phyloP scores from a whole-genome alignment of 2,329 filamentous ascomycete genomes.

The Neobulgaria alba region DNA sequence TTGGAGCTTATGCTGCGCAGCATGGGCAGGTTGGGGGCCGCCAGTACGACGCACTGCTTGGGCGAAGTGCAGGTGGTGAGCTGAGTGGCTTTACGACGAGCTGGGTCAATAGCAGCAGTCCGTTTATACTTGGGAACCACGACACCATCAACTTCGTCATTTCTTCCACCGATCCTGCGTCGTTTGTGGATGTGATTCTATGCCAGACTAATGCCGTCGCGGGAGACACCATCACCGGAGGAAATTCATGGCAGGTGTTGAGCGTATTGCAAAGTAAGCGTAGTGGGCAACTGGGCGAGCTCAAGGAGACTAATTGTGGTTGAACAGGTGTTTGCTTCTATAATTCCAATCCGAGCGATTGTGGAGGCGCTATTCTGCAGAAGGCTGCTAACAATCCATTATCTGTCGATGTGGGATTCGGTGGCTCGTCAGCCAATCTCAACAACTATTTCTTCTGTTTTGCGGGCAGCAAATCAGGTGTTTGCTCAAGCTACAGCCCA shows the following conservation, averaged over 20 bases:
- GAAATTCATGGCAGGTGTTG: constrained; percentile 3
- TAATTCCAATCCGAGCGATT: no score
- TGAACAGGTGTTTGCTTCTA: no score
- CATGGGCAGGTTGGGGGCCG: no score
- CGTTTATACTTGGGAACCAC: not conserved
- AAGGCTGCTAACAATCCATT: no score
- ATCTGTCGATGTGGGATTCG: not conserved
- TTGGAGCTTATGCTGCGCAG: no score
- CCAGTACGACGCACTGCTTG: no score
- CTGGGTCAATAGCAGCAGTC: no score
- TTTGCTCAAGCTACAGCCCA: constrained; percentile 3
- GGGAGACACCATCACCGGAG: not conserved
- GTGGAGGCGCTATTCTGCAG: no score
- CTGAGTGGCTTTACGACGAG: no score
- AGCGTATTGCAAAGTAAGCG: constrained; percentile 1
- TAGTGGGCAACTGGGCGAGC: no score
- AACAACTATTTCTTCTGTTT: constrained; percentile 6
- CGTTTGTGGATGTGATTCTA: not conserved
- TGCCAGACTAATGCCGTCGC: not conserved
- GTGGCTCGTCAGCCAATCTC: not conserved
- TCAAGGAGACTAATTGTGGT: no score
- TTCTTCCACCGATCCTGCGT: not conserved
- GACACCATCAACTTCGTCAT: not conserved
- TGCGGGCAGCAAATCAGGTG: not conserved
- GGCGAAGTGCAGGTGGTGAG: no score